phyloP scores from a whole-genome alignment of 73 alveolate genomes.

The Paramecium biaurelia region DNA sequence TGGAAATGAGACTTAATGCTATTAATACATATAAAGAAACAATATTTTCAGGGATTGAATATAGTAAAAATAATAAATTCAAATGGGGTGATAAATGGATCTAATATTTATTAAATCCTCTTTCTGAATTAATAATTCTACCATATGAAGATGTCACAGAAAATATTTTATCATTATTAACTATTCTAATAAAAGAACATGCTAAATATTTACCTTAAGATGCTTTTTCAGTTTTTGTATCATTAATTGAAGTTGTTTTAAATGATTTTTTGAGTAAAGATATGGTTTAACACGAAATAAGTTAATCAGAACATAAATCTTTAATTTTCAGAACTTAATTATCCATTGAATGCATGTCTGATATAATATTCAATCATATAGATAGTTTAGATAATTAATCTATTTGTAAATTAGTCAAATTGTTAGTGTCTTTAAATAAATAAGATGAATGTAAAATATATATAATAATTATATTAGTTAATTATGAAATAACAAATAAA shows the following conservation, averaged over 20 bases:
- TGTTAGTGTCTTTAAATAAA: not conserved
- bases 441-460: not conserved
- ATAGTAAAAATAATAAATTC: not conserved
- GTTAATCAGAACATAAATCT: not conserved
- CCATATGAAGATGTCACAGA: conserved; percentile 24
- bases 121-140: not conserved
- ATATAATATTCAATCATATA: not conserved
- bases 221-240: not conserved
- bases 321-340: not conserved
- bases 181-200: not conserved
- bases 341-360: conserved; percentile 6
- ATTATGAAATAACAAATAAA: not conserved
- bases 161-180: not conserved
- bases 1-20: conserved; percentile 48
- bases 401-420: not conserved
- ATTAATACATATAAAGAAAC: conserved; percentile 4
- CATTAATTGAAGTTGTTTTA: not conserved
- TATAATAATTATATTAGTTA: not conserved
- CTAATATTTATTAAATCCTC: not conserved
- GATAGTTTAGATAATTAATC: not conserved
- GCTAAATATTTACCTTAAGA: not conserved
- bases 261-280: not conserved
- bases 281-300: not conserved
- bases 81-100: not conserved
- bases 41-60: not conserved